Evolutionary conservation across 1,284 basidiomycete species (phyloP), one percentile per base, ranked within the genome.

Genomic region (Golubevia pallescens): DNA sequence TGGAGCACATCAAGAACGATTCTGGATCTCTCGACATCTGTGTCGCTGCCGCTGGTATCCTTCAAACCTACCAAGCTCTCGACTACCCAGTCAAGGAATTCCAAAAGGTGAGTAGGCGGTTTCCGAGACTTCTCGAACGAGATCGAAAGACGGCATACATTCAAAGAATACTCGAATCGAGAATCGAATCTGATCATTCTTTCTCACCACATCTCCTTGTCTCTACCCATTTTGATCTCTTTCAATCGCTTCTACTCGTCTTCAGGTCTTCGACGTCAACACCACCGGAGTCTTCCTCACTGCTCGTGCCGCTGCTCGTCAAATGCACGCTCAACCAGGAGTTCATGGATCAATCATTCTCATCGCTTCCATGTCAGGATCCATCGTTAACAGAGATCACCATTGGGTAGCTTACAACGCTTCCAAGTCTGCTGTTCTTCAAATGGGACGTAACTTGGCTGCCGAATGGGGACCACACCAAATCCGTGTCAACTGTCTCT

Each of bases 361-460:
- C 70, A 91, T 94, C 74, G 93, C 92, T 21, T 93, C 92, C 67
- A 94, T 95, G 92, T 92, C 91, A 57, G 93, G 93, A 16, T 90
- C 90, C 61, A 90, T 94, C 73, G 92, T 92, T 62, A 94, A 94
- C 87, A 90, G 87, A 86, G 93, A 75, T 86, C 71, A 81, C 77
- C 65, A 90, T n/a, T 93, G 91, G 91, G 89, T 90, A 57, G 90
- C 91, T 19, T 93, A 93, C 87, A 93, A 93, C 86, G 89, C 90
- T 61, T 92, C 91, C 86, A 94, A 94, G 86, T 90, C 91, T 1
- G 93, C 91, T 1, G 91, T 94, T 5, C 85, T 93, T 56, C 93
- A 94, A 86, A 92, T 93, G 90, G 90, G 88, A 20, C 89, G 92
- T 69, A 93, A 91, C 86, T 90, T 94, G 89, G 93, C 93, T 2